A percentile compares a stretch with the other conserved stretches of the same genome.
Evolutionary conservation across 2,329 filamentous ascomycete genomes (phyloP).

Genomic region (Penicillium vulpinum): DNA sequence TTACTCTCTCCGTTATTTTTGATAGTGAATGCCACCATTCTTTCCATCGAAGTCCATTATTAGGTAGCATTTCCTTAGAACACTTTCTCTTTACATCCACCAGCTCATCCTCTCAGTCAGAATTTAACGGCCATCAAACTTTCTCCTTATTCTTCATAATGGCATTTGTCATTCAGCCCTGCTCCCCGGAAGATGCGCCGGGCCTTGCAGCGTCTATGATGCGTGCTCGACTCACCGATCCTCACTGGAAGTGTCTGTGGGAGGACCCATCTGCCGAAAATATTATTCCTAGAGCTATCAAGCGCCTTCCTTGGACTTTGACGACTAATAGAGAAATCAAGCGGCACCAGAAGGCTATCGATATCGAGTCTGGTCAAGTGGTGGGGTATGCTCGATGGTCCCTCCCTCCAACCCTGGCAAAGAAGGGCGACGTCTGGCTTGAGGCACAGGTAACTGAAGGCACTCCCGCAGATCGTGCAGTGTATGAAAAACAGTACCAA

Average conservation of each 20-base stretch:
- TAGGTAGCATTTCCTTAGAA: too few species aligned
- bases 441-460: not conserved
- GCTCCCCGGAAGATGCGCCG: not conserved
- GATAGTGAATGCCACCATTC: too few species aligned
- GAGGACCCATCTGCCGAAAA: not conserved
- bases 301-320: not conserved
- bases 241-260: not conserved
- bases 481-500: not conserved
- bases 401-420: not conserved
- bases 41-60: too few species aligned
- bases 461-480: not conserved
- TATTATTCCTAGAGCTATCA: not conserved
- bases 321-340: not conserved
- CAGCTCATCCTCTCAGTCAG: not conserved
- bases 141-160: not conserved
- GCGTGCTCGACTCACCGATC: not conserved
- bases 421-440: not conserved
- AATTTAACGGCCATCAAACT: too few species aligned
- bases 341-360: not conserved
- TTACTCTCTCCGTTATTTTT: too few species aligned
- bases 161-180: not conserved
- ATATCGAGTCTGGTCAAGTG: not conserved
- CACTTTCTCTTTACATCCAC: not conserved
- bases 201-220: not conserved
- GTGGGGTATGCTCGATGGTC: not conserved